phyloP scores from a whole-genome alignment of 805 yeast species.

The Myxozyma neotropica region DNA sequence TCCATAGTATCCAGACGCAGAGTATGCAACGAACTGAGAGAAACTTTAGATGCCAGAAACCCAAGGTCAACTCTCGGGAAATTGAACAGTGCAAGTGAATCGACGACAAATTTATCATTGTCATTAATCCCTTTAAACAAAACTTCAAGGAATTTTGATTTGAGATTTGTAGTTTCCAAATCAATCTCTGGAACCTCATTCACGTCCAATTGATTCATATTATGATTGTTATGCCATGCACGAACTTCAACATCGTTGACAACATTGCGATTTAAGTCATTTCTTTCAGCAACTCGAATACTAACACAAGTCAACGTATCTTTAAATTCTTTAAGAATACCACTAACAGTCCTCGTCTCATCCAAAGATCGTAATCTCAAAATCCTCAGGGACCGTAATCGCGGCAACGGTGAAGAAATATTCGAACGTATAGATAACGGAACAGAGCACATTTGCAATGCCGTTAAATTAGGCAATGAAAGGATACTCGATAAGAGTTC shows the following conservation, averaged over 20 bases:
- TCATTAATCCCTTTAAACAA: neutral
- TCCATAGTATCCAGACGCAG: slow-evolving; percentile 29
- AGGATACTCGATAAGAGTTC: slow-evolving; percentile 13
- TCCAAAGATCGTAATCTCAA: slow-evolving; percentile 20
- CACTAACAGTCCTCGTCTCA: slow-evolving; percentile 20
- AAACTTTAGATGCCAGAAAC: slow-evolving; percentile 9
- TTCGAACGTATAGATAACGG: slow-evolving; percentile 2
- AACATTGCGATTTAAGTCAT: slow-evolving; percentile 6
- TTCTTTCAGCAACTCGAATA: slow-evolving; percentile 25
- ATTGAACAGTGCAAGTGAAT: slow-evolving; percentile 23
- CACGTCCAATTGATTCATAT: neutral
- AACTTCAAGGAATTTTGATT: slow-evolving; percentile 15
- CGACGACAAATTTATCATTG: slow-evolving; percentile 3
- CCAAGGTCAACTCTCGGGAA: slow-evolving; percentile 24
- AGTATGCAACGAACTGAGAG: slow-evolving; percentile 3
- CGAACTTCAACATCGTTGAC: slow-evolving; percentile 14
- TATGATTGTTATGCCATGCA: neutral
- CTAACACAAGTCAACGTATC: slow-evolving; percentile 13
- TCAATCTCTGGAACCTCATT: slow-evolving; percentile 2
- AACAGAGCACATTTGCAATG: slow-evolving; percentile 25
- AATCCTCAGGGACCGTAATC: slow-evolving; percentile 17
- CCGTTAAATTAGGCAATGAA: slow-evolving; percentile 5
- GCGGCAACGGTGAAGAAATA: neutral
- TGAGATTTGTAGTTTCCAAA: slow-evolving; percentile 13
- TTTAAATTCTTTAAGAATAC: slow-evolving; percentile 11